Conservation (phyloP, 106 monocot species). For the Phalaenopsis aphrodite region DNA sequence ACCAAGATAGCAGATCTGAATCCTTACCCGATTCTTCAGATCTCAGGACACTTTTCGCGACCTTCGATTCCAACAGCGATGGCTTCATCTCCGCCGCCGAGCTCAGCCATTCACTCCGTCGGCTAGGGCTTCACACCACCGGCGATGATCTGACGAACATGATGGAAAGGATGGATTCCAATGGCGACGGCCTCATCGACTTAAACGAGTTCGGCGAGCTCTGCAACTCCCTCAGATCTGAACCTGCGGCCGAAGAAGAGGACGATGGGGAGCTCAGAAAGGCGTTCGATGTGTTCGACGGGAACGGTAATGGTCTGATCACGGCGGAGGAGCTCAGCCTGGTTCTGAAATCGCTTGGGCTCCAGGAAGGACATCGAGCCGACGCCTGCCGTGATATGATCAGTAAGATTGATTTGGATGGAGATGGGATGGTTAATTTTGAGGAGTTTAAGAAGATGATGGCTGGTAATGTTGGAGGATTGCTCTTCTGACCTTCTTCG, state of each 20-base stretch:
- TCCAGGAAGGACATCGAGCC: slow-evolving; percentile 20
- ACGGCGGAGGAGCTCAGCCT: slow-evolving; percentile 41
- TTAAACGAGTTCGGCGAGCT: slow-evolving; percentile 39
- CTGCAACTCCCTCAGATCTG: slow-evolving; percentile 12
- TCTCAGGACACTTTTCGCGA: slow-evolving; percentile 25
- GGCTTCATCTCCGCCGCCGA: slow-evolving; percentile 46
- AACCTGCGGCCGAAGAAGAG: slow-evolving; percentile 13
- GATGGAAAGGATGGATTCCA: slow-evolving; percentile 34
- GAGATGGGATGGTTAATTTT: slow-evolving; percentile 61
- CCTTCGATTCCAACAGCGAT: slow-evolving; percentile 44
- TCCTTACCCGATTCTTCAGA: neutral
- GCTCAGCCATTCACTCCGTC: slow-evolving; percentile 29
- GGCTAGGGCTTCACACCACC: slow-evolving; percentile 21
- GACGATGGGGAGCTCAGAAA: slow-evolving; percentile 26
- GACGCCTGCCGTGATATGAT: slow-evolving; percentile 57
- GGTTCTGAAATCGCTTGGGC: slow-evolving; percentile 32
- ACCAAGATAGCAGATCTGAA: neutral
- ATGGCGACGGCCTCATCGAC: slow-evolving; percentile 47
- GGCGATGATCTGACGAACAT: slow-evolving; percentile 21
- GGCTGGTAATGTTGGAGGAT: slow-evolving; percentile 9
- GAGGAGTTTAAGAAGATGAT: slow-evolving; percentile 79
- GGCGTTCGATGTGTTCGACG: slow-evolving; percentile 57
- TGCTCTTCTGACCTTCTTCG: neutral
- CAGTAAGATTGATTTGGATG: slow-evolving; percentile 47
- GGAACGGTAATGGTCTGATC: slow-evolving; percentile 48